Percentiles rank a stretch among this genome's conserved stretches.
Conservation (phyloP, 805 yeast species). For the Maudiozyma barnettii region DNA sequence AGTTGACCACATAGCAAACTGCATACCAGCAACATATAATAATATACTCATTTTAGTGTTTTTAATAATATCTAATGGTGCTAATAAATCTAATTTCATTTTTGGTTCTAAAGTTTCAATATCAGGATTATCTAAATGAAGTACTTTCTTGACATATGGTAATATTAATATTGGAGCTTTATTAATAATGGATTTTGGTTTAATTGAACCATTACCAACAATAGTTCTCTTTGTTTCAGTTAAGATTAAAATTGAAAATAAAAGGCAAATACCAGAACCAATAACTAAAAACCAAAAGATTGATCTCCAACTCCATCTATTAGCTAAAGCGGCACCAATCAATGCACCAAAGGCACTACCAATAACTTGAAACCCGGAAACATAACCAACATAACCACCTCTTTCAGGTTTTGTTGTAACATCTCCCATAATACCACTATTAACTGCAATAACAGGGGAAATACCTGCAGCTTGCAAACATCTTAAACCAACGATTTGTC, state of each 20-base stretch:
- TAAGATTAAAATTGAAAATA: slow-evolving; percentile 32
- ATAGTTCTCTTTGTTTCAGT: slow-evolving; percentile 71
- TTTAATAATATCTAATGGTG: slow-evolving; percentile 37
- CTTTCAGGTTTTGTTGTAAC: slow-evolving; percentile 53
- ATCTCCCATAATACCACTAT: slow-evolving; percentile 68
- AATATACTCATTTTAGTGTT: slow-evolving; percentile 38
- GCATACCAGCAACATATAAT: slow-evolving; percentile 49
- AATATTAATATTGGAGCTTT: slow-evolving; percentile 36
- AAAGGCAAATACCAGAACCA: slow-evolving; percentile 41
- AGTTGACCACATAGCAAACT: slow-evolving; percentile 64
- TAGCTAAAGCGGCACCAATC: slow-evolving; percentile 39
- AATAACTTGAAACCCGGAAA: slow-evolving; percentile 52
- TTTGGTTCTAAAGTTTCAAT: slow-evolving; percentile 21
- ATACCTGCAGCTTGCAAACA: slow-evolving; percentile 72
- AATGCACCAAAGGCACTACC: slow-evolving; percentile 78
- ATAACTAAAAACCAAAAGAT: slow-evolving; percentile 70
- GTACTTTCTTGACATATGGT: slow-evolving; percentile 13
- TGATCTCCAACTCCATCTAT: slow-evolving; percentile 59
- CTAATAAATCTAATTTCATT: slow-evolving; percentile 22
- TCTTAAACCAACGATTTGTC: slow-evolving; percentile 55
- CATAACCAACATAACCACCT: slow-evolving; percentile 61
- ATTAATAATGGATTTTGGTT: slow-evolving; percentile 37
- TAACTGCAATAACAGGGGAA: slow-evolving; percentile 65
- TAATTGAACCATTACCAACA: slow-evolving; percentile 66
- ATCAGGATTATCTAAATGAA: slow-evolving; percentile 28